Evolutionary conservation across 1,284 basidiomycete genomes (phyloP), one percentile per base, ranked within the genome.

Genomic region (Boletus nobilissimus): DNA sequence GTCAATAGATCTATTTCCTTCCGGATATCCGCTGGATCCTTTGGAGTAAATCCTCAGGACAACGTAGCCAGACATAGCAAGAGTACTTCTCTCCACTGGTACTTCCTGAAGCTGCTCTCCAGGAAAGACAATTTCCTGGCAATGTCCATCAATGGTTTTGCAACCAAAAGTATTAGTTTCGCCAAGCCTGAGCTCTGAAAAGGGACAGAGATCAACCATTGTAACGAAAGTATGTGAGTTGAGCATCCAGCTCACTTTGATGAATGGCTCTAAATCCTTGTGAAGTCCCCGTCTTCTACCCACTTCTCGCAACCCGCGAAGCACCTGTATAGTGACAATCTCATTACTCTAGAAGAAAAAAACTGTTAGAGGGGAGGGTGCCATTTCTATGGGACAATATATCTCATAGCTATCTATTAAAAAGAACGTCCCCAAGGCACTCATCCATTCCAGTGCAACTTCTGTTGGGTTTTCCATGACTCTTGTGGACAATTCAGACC

Each of bases 21-120:
- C 16, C 19, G 7, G 1, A 7, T 18, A 3, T 78, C 57, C 0
- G n/a, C 24, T 3, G 19, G 1, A 5, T 57, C 14, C 46, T 9
- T 22, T 0, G 43, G 48, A 62, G 22, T 2, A 5, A 78, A 78
- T 3, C 66, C 70, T 3, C 39, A 2, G 1, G 73, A 67, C 0
- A 78, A 34, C 0, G 24, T 57, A 1, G n/a, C 36, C 3, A 80
- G 65, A 43, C 43, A 68, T 2, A 66, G 29, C 11, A 80, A 5
- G 0, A 79, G 48, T 0, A 66, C 5, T 32, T 80, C 72, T 39
- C 72, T 80, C 77, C 77, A 80, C 34, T 76, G 79, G n/a, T 80
- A 76, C 34, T 74, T 76, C 24, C 73, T 4, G 38, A 76, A 80
- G 70, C 80, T 80, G 3, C 3, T 24, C 46, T 74, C 36, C 16